A percentile compares a stretch with the other conserved stretches of the same genome.
phyloP scores from a whole-genome alignment of 208 protist species.

The Tetramitus jugosus region DNA sequence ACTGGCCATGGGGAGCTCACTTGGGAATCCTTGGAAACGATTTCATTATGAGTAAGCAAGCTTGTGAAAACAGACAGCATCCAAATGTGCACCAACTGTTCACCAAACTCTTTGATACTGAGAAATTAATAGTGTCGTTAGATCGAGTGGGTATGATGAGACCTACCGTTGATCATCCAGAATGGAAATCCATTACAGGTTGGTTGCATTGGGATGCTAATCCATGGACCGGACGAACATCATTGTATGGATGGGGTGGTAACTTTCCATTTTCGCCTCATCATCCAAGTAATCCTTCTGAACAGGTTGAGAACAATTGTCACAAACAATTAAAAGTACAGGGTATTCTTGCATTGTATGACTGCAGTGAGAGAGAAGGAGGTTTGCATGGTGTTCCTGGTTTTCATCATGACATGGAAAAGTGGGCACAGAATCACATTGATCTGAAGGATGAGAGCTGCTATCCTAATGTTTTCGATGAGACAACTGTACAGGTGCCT shows the following conservation, averaged over 20 bases:
- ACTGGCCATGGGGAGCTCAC: not conserved
- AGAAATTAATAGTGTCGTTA: not conserved
- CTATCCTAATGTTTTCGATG: too few relatives aligned
- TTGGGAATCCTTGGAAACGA: not conserved
- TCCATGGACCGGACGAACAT: too few relatives aligned
- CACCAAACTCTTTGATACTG: not conserved
- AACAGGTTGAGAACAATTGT: too few relatives aligned
- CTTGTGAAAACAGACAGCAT: not conserved
- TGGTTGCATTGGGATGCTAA: too few relatives aligned
- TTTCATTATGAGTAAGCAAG: not conserved
- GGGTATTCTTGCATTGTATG: not conserved
- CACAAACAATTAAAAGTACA: not conserved
- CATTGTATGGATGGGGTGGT: too few relatives aligned
- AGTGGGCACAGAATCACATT: not conserved
- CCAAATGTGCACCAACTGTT: not conserved
- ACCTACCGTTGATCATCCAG: too few relatives aligned
- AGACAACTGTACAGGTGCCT: not conserved
- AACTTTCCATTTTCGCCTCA: too few relatives aligned
- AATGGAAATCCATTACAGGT: too few relatives aligned
- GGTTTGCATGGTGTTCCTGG: not conserved
- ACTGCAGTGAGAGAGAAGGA: conserved; percentile 3
- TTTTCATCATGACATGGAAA: not conserved
- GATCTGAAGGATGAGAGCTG: too few relatives aligned
- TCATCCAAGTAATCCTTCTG: too few relatives aligned
- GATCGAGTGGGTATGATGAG: too few relatives aligned